Evolutionary conservation across 1,284 basidiomycete genomes (phyloP).

Genomic region (Rhodotorula glutinis): DNA sequence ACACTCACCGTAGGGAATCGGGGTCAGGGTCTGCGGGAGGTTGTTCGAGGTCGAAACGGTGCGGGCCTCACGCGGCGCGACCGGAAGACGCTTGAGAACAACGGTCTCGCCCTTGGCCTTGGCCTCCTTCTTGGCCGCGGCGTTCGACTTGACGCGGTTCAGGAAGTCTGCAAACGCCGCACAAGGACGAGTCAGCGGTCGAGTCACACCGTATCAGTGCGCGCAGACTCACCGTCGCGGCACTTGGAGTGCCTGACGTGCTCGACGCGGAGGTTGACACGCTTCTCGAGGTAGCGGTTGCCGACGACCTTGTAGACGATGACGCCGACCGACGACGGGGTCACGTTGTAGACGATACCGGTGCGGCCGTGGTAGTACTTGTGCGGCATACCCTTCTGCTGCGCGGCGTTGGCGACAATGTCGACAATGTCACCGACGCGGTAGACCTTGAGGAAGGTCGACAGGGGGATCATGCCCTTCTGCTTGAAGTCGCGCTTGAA

Average conservation of each 20-base stretch:
- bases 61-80: slow-evolving; percentile 74
- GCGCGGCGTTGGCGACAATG: slow-evolving; percentile 98
- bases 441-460: slow-evolving; percentile 91
- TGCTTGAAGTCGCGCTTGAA: slow-evolving; percentile 94
- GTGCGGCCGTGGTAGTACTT: slow-evolving; percentile 73
- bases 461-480: slow-evolving; percentile 75
- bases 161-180: slow-evolving; percentile 96
- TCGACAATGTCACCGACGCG: slow-evolving; percentile 97
- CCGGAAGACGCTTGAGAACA: slow-evolving; percentile 81
- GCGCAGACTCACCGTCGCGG: slow-evolving; percentile 59
- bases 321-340: slow-evolving; percentile 89
- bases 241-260: slow-evolving; percentile 98
- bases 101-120: slow-evolving; percentile 87
- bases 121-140: slow-evolving; percentile 75
- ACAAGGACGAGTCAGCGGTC: neutral
- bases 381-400: slow-evolving; percentile 99
- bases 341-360: slow-evolving; percentile 98
- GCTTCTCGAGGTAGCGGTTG: slow-evolving; percentile 99
- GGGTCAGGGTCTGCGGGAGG: slow-evolving; percentile 86
- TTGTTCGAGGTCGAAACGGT: slow-evolving; percentile 72
- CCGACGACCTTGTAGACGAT: slow-evolving; percentile 99
- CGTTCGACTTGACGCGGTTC: slow-evolving; percentile 92
- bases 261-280: slow-evolving; percentile 97
- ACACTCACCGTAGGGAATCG: slow-evolving; percentile 62
- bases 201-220: neutral